Conservation (phyloP, 2,329 filamentous ascomycete genomes). For the Trichoderma sp. region DNA sequence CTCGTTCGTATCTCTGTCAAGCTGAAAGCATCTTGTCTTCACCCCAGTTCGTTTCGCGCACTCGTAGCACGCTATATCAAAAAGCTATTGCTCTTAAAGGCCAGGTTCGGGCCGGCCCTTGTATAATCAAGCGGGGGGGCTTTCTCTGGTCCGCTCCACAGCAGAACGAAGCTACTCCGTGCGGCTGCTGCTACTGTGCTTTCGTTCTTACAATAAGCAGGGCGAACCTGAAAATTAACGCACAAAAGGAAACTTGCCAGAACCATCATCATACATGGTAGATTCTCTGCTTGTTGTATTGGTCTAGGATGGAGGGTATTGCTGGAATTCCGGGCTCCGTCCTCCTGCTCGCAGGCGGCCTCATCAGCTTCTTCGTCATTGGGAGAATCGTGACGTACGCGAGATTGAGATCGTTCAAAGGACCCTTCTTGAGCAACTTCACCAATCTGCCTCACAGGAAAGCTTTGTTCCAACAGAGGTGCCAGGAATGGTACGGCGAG, state of each 20-base stretch:
- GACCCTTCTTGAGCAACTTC: constrained; percentile 26
- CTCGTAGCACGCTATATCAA: neutral
- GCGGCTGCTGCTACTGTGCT: neutral
- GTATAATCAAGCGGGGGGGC: neutral
- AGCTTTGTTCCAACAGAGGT: constrained; percentile 25
- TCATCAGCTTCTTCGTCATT: constrained; percentile 1
- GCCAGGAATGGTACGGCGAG: constrained; percentile 30
- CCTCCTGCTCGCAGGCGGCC: neutral
- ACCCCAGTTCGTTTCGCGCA: neutral
- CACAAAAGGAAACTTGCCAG: neutral
- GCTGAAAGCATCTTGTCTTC: neutral
- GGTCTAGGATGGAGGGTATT: neutral
- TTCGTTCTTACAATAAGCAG: neutral
- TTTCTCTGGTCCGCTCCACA: neutral
- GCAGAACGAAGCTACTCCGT: neutral
- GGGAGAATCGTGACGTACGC: constrained; percentile 7
- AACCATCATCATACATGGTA: neutral
- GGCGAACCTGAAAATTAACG: neutral
- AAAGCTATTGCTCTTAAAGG: neutral
- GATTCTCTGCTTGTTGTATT: neutral
- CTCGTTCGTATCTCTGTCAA: neutral
- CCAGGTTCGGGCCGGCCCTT: neutral
- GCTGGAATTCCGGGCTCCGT: neutral
- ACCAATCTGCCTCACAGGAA: constrained; percentile 28
- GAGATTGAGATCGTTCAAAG: constrained; percentile 27